Base-by-base conservation (phyloP, 148 eudicot species). In the Chenopodium quinoa region DNA sequence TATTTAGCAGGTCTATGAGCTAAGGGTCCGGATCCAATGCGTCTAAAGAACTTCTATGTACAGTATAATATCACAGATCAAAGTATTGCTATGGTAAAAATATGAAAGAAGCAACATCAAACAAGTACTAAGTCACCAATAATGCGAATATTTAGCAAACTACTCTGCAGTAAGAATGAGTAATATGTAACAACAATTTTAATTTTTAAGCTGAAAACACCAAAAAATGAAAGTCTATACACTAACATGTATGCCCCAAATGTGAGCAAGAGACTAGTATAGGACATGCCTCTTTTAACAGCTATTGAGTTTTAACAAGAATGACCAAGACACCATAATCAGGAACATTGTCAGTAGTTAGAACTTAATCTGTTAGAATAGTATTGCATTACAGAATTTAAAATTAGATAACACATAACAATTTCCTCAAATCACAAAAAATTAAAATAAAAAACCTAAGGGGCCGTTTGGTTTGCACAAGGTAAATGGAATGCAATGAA, bases 201-300 rank as follows among this genome's bases (percentile, higher is more conserved):
- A 54, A 54, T 0, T 47, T 48, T 48, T 48, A 63, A 2, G 73
- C 73, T 23, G 48, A 32, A 32, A 32, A n/a, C 11, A 27, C 73
- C 32, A 19, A 17, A 52, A 54, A 78, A 50, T 23, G 16, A 44
- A n/a, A 79, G 4, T 37, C 32, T 48, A 25, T 23, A 20, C 37
- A 58, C 54, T 44, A 37, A 58, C 48, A 12, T 10, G 56, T 27
- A 40, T 46, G 14, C 63, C 48, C 75, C 16, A 11, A 19, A 68
- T 67, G 12, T 27, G 37, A 50, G 64, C 80, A 48, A 78, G 74
- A 31, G 23, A 29, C 73, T 9, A 4, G 68, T 25, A 66, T 4
- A 31, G 69, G n/a, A 50, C 74, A 67, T 78, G 71, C 80, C 17
- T 64, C 80, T 17, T n/a, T 19, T 27, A 37, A 78, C 13, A 23